A percentile compares a stretch with the other conserved stretches of the same genome.
phyloP scores from a whole-genome alignment of 2,329 filamentous ascomycete genomes.

The Thelonectria blattea region DNA sequence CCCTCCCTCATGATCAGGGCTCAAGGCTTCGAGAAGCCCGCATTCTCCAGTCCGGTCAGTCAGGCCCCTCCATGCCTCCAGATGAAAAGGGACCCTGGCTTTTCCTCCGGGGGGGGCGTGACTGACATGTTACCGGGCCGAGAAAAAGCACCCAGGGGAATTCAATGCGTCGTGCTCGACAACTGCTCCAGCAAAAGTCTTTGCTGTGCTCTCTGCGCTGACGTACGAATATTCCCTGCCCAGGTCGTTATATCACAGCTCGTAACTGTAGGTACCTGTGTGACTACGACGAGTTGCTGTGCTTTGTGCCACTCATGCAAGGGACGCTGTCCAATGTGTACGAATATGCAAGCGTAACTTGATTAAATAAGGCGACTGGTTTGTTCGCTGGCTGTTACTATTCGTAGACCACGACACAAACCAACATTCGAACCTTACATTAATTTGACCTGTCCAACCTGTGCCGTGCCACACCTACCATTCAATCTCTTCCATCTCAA shows the following conservation, averaged over 20 bases:
- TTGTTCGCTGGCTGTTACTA: too few species aligned
- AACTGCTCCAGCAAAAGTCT: too few species aligned
- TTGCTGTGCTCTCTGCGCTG: not conserved
- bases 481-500: not conserved
- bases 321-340: not conserved
- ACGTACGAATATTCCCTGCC: not conserved
- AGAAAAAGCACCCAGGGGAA: slow-evolving; percentile 29
- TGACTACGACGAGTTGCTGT: too few species aligned
- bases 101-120: slow-evolving; percentile 14
- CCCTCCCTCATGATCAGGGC: too few species aligned
- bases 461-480: not conserved
- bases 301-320: slow-evolving; percentile 1
- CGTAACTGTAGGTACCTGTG: not conserved
- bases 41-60: slow-evolving; percentile 15
- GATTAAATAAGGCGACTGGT: too few species aligned
- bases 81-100: slow-evolving; percentile 21
- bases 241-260: not conserved
- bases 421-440: not conserved
- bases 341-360: too few species aligned
- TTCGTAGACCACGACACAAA: not conserved
- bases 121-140: slow-evolving; percentile 31
- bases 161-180: slow-evolving; percentile 19
- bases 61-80: not conserved
- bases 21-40: slow-evolving; percentile 1
- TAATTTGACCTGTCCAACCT: not conserved